Evolutionary conservation across 371 early-diverging fungal species (phyloP), one percentile per base, ranked within the genome.

Genomic region (Mortierella sp.): DNA sequence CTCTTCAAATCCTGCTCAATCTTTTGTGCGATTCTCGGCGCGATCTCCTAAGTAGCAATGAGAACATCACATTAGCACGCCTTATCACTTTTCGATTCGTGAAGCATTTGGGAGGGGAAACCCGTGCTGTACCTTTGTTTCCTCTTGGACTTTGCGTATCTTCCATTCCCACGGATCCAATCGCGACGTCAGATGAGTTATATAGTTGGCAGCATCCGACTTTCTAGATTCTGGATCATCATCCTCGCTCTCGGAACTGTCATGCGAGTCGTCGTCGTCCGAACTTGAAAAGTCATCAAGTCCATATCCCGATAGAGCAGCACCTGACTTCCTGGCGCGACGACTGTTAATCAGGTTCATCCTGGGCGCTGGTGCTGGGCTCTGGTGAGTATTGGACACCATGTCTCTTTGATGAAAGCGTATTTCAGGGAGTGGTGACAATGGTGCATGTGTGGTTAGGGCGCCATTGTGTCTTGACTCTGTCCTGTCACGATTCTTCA

Each of bases 171-270:
- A 72, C 14, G 72, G 72, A 49, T 72, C 72, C 41, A 72, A 66
- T 14, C 67, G 72, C 40, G 66, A 66, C 0, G 72, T 72, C n/a
- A 72, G 65, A 39, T 66, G 72, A 25, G 72, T 66, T 7, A 72
- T 58, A 53, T 72, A 72, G 41, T 72, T 60, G 2, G 60, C 67
- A 14, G 50, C 40, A 12, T 60, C 60, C 22, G 25, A 22, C 16
- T 21, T 51, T 3, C 40, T 43, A 9, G 51, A 31, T 21, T 40
- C 61, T 16, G 29, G 21, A 22, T 40, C 24, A 24, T 29, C 60
- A 0, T 67, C 60, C 31, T 54, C 60, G 27, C 45, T 60, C 14
- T 67, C 67, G 3, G 67, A 60, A 6, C 52, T 57, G 45, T 52
- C 46, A 14, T 57, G 28, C 12, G 47, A 27, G 10, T 43, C 22